Percentiles rank a stretch among this genome's conserved stretches.
phyloP scores from a whole-genome alignment of 163 green algal species.

The Volvox carteri region DNA sequence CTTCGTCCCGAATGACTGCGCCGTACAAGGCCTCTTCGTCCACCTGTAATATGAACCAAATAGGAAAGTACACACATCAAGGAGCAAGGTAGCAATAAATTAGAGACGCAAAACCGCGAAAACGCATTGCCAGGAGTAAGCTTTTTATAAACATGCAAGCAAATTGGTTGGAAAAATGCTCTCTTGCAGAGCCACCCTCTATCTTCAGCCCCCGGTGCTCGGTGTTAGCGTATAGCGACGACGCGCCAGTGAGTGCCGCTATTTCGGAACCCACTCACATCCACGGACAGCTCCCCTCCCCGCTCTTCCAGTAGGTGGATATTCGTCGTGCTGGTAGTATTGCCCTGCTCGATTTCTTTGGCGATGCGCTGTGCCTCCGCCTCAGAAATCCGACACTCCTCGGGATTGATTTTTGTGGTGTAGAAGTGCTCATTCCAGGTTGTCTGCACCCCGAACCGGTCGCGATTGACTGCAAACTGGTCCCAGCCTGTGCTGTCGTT shows the following conservation, averaged over 20 bases:
- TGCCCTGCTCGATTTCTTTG: slow-evolving; percentile 83
- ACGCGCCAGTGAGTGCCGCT: no score
- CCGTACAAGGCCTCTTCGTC: slow-evolving; percentile 57
- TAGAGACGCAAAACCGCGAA: no score
- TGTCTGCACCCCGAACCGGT: slow-evolving; percentile 87
- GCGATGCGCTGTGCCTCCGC: slow-evolving; percentile 86
- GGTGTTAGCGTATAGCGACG: no score
- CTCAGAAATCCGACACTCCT: slow-evolving; percentile 79
- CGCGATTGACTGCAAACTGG: slow-evolving; percentile 93
- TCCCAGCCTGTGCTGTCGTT: slow-evolving; percentile 80
- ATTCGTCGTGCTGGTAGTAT: slow-evolving; percentile 67
- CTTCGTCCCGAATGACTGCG: slow-evolving; percentile 30
- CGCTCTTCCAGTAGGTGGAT: slow-evolving; percentile 89
- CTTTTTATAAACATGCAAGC: no score
- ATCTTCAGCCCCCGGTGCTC: no score
- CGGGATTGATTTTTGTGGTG: slow-evolving; percentile 88
- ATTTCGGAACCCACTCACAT: slow-evolving; percentile 55
- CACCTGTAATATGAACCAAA: no score
- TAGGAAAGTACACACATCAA: no score
- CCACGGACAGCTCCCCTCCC: slow-evolving; percentile 65
- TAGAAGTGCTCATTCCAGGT: slow-evolving; percentile 92
- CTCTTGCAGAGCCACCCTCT: no score
- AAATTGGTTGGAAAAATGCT: no score
- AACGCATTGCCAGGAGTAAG: no score
- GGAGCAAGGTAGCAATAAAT: no score